Conservation (phyloP, 1,284 basidiomycete species). For the Termitomyces sp. region DNA sequence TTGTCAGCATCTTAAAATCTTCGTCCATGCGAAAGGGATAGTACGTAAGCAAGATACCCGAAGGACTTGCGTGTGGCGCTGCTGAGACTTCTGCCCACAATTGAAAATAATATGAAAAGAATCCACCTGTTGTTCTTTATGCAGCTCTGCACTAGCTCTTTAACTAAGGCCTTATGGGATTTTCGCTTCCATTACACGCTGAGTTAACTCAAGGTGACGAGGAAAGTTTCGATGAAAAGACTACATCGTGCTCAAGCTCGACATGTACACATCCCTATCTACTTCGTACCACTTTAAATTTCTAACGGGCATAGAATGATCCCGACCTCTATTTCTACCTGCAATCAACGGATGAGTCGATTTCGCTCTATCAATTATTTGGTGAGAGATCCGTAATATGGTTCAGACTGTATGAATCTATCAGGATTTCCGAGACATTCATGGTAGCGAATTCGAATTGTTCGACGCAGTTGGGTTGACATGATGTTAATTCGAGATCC, state of each 20-base stretch:
- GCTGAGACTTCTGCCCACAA: background rate
- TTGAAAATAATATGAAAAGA: background rate
- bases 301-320: background rate
- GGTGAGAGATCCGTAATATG: too few relatives aligned
- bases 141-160: background rate
- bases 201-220: background rate
- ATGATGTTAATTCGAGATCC: background rate
- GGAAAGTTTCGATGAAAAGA: background rate
- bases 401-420: too few relatives aligned
- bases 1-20: background rate
- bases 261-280: background rate
- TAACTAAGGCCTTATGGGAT: background rate
- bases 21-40: background rate
- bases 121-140: background rate
- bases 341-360: too few relatives aligned
- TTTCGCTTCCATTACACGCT: background rate
- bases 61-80: background rate
- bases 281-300: background rate
- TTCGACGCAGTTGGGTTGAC: background rate
- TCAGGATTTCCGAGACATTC: background rate
- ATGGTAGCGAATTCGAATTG: background rate
- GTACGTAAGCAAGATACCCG: background rate
- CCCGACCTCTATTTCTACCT: too few relatives aligned
- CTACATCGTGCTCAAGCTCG: too few relatives aligned
- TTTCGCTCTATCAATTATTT: too few relatives aligned